phyloP scores from a whole-genome alignment of 2,329 filamentous ascomycete species.

The Salinomyces thailandicus region DNA sequence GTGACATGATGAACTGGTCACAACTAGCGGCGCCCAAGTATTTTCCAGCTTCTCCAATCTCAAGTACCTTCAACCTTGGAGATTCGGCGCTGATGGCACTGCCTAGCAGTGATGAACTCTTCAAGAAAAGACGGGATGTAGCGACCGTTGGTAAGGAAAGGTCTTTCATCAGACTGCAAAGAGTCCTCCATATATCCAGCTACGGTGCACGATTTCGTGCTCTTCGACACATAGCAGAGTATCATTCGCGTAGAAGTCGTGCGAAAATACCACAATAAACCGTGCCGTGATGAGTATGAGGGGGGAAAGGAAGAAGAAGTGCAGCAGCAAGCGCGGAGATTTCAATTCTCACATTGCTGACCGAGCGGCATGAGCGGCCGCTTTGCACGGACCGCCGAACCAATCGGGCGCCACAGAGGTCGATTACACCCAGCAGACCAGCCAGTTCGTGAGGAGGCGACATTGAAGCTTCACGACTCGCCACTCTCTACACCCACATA shows the following conservation, averaged over 20 bases:
- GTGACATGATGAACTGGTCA: neutral
- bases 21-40: neutral
- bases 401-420: neutral
- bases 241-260: conserved; percentile 36
- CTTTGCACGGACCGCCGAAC: neutral
- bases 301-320: conserved; percentile 26
- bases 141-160: conserved; percentile 52
- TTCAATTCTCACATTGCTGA: too few relatives aligned
- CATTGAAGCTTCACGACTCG: conserved; percentile 3
- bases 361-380: neutral
- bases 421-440: neutral
- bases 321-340: conserved; percentile 5
- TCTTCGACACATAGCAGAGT: conserved; percentile 57
- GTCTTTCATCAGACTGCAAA: conserved; percentile 42
- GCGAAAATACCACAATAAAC: conserved; percentile 52
- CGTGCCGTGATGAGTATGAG: conserved; percentile 49
- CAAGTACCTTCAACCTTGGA: too few relatives aligned
- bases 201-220: conserved; percentile 46
- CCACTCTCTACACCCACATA: conserved; percentile 2
- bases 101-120: too few relatives aligned
- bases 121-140: conserved; percentile 6
- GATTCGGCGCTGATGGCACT: too few relatives aligned
- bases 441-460: neutral
- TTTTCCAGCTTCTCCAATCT: neutral
- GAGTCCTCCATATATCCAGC: conserved; percentile 53